Evolutionary conservation across 805 yeast genomes (phyloP).

Genomic region (Nadsonia fulvescens): DNA sequence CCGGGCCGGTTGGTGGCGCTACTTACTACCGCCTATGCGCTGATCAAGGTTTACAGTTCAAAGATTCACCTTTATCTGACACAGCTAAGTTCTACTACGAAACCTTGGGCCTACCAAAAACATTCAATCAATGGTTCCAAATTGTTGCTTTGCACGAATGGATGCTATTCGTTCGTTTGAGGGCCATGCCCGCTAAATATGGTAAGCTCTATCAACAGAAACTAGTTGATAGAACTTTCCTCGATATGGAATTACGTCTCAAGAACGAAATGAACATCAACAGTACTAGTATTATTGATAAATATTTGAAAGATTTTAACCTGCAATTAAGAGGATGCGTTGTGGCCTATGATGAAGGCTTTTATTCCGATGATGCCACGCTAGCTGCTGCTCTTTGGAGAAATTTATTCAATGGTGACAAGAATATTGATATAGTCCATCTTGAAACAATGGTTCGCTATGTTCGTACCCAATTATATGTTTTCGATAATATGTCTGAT

Average conservation of each 20-base stretch:
- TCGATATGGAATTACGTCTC: conserved; percentile 75
- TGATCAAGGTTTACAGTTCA: conserved; percentile 37
- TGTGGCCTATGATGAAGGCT: conserved; percentile 83
- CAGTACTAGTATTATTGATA: conserved; percentile 67
- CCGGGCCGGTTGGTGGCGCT: conserved; percentile 90
- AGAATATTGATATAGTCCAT: conserved; percentile 62
- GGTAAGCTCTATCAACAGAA: conserved; percentile 86
- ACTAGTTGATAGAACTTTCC: conserved; percentile 71
- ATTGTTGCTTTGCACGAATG: conserved; percentile 80
- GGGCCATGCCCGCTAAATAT: conserved; percentile 84
- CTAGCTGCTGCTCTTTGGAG: conserved; percentile 34
- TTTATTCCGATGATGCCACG: conserved; percentile 39
- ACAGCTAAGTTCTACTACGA: conserved; percentile 76
- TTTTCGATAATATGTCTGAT: conserved; percentile 69
- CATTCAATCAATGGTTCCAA: conserved; percentile 95
- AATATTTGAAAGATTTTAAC: conserved; percentile 77
- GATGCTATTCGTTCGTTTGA: conserved; percentile 87
- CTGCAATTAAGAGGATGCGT: conserved; percentile 79
- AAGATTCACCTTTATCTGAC: conserved; percentile 28
- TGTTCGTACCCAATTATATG: conserved; percentile 76
- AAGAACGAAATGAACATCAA: conserved; percentile 72
- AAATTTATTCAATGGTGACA: conserved; percentile 75
- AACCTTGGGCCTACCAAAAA: conserved; percentile 60
- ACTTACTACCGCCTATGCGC: conserved; percentile 75
- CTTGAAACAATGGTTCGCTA: conserved; percentile 82